Evolutionary conservation across 1,284 basidiomycete genomes (phyloP).

Genomic region (Irpex sp.): DNA sequence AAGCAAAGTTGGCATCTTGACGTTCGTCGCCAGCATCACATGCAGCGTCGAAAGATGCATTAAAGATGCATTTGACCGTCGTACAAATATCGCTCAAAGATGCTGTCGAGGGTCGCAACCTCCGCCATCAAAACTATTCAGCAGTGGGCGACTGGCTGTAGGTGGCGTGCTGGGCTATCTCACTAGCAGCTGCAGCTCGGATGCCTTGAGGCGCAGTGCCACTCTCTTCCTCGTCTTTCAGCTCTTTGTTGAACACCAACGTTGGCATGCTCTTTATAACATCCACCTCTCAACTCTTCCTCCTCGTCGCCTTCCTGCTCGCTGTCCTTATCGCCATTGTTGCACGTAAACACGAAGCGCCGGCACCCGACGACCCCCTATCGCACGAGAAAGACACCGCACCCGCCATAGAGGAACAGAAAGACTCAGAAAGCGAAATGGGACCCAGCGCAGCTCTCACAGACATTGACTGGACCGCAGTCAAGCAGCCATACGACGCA

Average conservation of each 20-base stretch:
- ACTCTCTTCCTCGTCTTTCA: background rate
- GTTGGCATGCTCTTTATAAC: slow-evolving; percentile 9
- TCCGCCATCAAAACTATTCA: background rate
- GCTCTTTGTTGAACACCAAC: slow-evolving; percentile 1
- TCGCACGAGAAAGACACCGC: background rate
- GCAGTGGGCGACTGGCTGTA: background rate
- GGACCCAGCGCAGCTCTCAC: background rate
- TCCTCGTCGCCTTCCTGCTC: background rate
- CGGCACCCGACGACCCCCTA: background rate
- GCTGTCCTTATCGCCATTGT: background rate
- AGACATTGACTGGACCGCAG: slow-evolving; percentile 15
- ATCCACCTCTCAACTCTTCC: background rate
- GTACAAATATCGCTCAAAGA: background rate
- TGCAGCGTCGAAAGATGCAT: background rate
- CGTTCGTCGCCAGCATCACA: background rate
- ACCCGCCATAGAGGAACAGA: background rate
- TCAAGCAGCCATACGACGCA: slow-evolving; percentile 61
- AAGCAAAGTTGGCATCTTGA: too few relatives aligned
- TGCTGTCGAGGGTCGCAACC: background rate
- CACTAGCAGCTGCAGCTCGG: background rate
- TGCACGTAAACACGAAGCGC: background rate
- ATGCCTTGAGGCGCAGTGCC: slow-evolving; percentile 13
- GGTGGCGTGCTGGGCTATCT: background rate
- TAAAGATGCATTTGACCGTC: background rate
- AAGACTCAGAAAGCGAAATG: background rate